Base-by-base conservation (phyloP, 192 early-diverging fungal genomes). In the Chytriomyces hyalinus region DNA sequence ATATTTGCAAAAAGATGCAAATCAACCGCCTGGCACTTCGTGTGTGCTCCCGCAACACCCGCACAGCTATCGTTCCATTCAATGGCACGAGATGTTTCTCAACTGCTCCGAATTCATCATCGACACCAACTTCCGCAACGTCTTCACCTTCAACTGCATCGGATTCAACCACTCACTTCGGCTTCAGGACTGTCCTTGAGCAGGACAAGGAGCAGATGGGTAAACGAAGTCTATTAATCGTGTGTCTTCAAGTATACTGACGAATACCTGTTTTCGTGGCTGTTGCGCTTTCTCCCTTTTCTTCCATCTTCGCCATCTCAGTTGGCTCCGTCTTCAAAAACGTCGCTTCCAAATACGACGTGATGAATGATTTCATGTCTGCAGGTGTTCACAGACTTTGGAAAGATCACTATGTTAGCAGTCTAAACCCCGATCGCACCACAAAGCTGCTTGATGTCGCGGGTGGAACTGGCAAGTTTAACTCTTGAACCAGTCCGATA, bases 281-380 rank as follows among this genome's bases (percentile, higher is more conserved):
- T 20, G 36, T 36, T 36, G 36, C 36, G 36, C 36, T 36, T 36
- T 36, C 36, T 36, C 36, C 36, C 36, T 79, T 15, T 83, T 67
- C 60, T 49, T n/a, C 60, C 64, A 11, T 67, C 67, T 79, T 78
- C 8, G 22, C 50, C 6, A 51, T 28, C 51, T 17, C 78, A 94
- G 96, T 99, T 46, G 92, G 90, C 63, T 80, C 88, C 64, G 97
- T 99, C 11, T 99, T 98, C 81, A 88, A 92, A n/a, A 95, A 89
- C 76, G 97, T 99, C 20, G 97, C 97, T 3, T 81, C 85, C n/a
- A 96, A 92, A 62, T 99, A 99, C 85, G 97, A 99, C 81, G 70
- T 96, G 10, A 98, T 99, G 97, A 98, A 98, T 86, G 96, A 98
- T 71, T 91, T 93, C 20, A 98, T 98, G 96, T 93, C 92, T 79